Base-by-base conservation (phyloP, 2,329 filamentous ascomycete species). In the Fusarium verticillioides region DNA sequence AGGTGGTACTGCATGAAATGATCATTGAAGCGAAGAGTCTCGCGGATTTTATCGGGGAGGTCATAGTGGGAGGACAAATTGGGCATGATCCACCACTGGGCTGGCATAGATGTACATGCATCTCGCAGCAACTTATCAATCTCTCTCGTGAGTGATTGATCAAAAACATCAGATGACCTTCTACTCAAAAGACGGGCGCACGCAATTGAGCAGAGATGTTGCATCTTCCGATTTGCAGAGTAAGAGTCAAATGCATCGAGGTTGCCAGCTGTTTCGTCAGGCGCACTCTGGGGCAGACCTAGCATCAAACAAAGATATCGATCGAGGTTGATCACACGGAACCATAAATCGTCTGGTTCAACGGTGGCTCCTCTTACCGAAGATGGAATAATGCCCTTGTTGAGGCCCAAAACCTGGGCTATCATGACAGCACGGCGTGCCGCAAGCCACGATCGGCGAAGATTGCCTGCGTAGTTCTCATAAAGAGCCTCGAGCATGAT, bases 1-100 rank as follows among this genome's bases (percentile, higher is more conserved):
- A 89, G 80, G 52, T 86, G 83, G 60, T 87, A 84, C 66, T 89
- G 85, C 42, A 84, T 81, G 47, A 89, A 81, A 56, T 89, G 87
- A 23, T 84, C 78, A 69, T 87, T 84, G 8, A 85, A 72, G 1
- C 49, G 77, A 5, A 78, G 58, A 9, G 75, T 80, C 49, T 84
- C 80, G 2, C 66, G 72, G 42, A 79, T 60, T 70, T 65, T 63
- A 60, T 74, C 53, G 74, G 75, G 28, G 23, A 72, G 49, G 0
- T 57, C 44, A 1, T 70, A 68, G 32, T 75, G 40, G 4, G 66
- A 54, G 26, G 69, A 65, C 6, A 79, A 60, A 28, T 65, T 64
- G 0, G 82, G 79, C 18, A 79, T 74, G 4, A 83, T 75, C 88
- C 88, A 90, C 86, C 87, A 90, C 7, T 83, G 79, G 0, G 81